Conservation (phyloP, 2,329 filamentous ascomycete species). For the Sporothrix brunneoviolacea region DNA sequence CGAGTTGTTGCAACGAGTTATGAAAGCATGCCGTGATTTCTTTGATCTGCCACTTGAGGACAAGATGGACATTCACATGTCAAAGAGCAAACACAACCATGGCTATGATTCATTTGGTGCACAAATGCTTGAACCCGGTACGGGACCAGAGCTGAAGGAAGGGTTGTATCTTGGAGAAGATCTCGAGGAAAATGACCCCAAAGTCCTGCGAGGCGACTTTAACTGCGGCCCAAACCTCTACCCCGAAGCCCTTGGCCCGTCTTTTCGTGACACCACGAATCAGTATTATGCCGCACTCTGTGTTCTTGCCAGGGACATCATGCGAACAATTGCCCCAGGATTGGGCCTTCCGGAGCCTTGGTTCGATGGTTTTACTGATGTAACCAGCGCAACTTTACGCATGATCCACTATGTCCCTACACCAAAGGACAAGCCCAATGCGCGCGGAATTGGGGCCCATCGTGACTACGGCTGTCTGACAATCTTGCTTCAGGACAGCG, state of each 20-base stretch:
- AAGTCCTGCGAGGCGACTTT: not conserved
- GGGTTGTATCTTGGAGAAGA: slow-evolving; percentile 16
- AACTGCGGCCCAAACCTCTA: slow-evolving; percentile 8
- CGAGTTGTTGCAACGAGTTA: slow-evolving; percentile 16
- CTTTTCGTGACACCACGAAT: slow-evolving; percentile 33
- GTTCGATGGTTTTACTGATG: slow-evolving; percentile 37
- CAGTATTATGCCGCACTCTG: slow-evolving; percentile 35
- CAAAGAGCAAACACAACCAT: slow-evolving; percentile 30
- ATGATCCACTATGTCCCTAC: slow-evolving; percentile 44
- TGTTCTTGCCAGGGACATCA: slow-evolving; percentile 28
- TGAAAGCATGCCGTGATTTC: slow-evolving; percentile 32
- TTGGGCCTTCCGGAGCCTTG: slow-evolving; percentile 32
- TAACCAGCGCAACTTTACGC: slow-evolving; percentile 37
- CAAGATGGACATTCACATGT: slow-evolving; percentile 30
- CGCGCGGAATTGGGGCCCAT: slow-evolving; percentile 36
- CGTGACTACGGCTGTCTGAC: slow-evolving; percentile 51
- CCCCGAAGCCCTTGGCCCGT: slow-evolving; percentile 14
- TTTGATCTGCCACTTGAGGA: slow-evolving; percentile 40
- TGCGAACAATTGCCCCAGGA: slow-evolving; percentile 34
- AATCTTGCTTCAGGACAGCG: slow-evolving; percentile 43
- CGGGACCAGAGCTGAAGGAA: slow-evolving; percentile 42
- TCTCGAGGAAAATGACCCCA: not conserved
- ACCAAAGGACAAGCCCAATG: slow-evolving; percentile 15
- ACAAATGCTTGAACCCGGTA: slow-evolving; percentile 37
- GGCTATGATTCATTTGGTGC: slow-evolving; percentile 42